Conservation (phyloP, 2,329 filamentous ascomycete genomes). For the Pyrenophora tritici-repentis region DNA sequence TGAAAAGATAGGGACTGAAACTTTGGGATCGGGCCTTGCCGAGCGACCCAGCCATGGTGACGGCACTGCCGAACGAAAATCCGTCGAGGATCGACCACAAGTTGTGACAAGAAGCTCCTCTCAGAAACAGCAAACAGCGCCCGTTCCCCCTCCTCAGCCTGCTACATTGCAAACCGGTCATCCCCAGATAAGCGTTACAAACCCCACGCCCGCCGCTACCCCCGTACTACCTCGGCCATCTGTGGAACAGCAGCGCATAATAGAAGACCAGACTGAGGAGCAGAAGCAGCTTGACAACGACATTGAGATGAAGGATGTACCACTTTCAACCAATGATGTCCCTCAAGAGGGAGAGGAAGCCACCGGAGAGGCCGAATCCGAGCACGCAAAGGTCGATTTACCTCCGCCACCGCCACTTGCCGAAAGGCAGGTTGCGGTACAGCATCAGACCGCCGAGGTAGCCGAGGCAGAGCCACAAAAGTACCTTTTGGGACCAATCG, state of each 20-base stretch:
- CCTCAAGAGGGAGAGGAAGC: conserved; percentile 42
- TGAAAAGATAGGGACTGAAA: conserved; percentile 48
- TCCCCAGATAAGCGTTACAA: conserved; percentile 51
- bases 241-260: conserved; percentile 47
- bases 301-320: conserved; percentile 68
- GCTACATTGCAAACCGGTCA: conserved; percentile 39
- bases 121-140: conserved; percentile 38
- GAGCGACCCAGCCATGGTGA: conserved; percentile 33
- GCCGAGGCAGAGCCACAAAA: conserved; percentile 59
- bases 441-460: conserved; percentile 49
- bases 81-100: conserved; percentile 30
- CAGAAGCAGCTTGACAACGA: conserved; percentile 58
- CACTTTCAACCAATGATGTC: conserved; percentile 58
- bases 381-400: conserved; percentile 52
- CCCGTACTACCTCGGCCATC: conserved; percentile 42
- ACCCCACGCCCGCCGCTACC: conserved; percentile 52
- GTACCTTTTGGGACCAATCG: conserved; percentile 80
- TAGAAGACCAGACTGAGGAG: conserved; percentile 57
- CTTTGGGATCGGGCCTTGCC: conserved; percentile 24
- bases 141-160: conserved; percentile 40
- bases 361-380: conserved; percentile 32
- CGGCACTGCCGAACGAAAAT: conserved; percentile 28
- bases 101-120: conserved; percentile 42
- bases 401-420: conserved; percentile 62
- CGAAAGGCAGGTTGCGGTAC: conserved; percentile 49